Percentiles rank a stretch among this genome's conserved stretches.
These are phyloP conservation scores for Suhomyces sp. DNA, from an alignment of 805 yeast species.

Conservation along the genomic window DNA sequence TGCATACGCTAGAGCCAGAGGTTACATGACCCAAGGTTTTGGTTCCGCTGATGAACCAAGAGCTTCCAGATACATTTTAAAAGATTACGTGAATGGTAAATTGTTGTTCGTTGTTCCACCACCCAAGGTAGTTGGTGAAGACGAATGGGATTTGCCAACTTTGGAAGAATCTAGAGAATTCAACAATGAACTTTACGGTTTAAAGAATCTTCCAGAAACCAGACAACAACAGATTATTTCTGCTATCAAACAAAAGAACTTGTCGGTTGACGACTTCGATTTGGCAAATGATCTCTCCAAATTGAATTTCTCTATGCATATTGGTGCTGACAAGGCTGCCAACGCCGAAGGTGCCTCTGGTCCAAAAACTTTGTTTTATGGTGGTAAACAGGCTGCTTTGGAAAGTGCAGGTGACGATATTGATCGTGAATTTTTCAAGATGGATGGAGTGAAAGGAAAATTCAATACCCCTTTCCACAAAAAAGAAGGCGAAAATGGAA, in stretches of 20 bases:
- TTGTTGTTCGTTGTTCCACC: conserved; percentile 85
- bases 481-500: conserved; percentile 21
- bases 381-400: conserved; percentile 81
- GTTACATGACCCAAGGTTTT: conserved; percentile 95
- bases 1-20: conserved; percentile 95
- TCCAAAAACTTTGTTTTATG: conserved; percentile 56
- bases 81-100: conserved; percentile 94
- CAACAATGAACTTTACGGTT: conserved; percentile 71
- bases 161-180: conserved; percentile 47
- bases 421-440: conserved; percentile 81
- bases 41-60: conserved; percentile 96
- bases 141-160: conserved; percentile 55
- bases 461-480: conserved; percentile 74
- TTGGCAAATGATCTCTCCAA: conserved; percentile 66
- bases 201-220: conserved; percentile 64
- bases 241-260: conserved; percentile 61
- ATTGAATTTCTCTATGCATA: conserved; percentile 77
- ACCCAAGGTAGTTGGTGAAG: conserved; percentile 59
- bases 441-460: conserved; percentile 63
- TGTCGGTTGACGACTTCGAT: conserved; percentile 53
- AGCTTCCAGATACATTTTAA: conserved; percentile 87
- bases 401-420: conserved; percentile 77
- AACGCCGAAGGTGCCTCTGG: conserved; percentile 19
- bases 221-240: conserved; percentile 68
- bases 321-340: conserved; percentile 38